Conservation (phyloP, 805 yeast genomes). For the Clavispora vitiphila region DNA sequence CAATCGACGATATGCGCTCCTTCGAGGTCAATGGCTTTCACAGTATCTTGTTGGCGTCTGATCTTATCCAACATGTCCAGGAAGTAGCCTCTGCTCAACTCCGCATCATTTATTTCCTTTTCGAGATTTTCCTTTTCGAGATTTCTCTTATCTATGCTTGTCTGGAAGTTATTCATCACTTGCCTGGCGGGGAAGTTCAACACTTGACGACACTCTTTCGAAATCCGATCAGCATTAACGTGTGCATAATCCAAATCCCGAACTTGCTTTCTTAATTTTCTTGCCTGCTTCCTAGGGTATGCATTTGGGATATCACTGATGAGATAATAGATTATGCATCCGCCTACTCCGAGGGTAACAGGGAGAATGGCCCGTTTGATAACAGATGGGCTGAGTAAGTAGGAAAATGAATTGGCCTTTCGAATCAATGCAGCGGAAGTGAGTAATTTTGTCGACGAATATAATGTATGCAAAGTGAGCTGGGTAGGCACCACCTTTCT, state of each 20-base stretch:
- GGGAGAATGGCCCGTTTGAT: slow-evolving; percentile 53
- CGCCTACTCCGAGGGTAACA: slow-evolving; percentile 42
- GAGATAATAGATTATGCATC: slow-evolving; percentile 56
- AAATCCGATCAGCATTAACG: slow-evolving; percentile 67
- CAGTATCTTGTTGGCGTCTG: slow-evolving; percentile 35
- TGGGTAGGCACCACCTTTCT: slow-evolving; percentile 31
- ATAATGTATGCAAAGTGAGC: slow-evolving; percentile 36
- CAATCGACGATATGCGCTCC: slow-evolving; percentile 37
- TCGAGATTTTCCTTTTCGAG: slow-evolving; percentile 54
- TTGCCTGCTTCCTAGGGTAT: slow-evolving; percentile 75
- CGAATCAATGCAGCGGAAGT: slow-evolving; percentile 40
- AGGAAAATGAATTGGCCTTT: slow-evolving; percentile 31
- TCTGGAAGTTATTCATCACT: slow-evolving; percentile 65
- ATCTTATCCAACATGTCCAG: slow-evolving; percentile 43
- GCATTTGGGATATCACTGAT: slow-evolving; percentile 84
- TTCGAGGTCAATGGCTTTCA: slow-evolving; percentile 43
- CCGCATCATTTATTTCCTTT: slow-evolving; percentile 49
- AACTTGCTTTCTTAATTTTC: slow-evolving; percentile 61
- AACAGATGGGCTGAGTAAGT: slow-evolving; percentile 32
- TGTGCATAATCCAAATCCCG: slow-evolving; percentile 72
- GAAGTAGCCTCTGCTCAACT: slow-evolving; percentile 53
- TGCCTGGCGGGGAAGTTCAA: slow-evolving; percentile 78
- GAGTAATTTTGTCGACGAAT: slow-evolving; percentile 35
- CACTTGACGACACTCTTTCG: slow-evolving; percentile 79
- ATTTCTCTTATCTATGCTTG: slow-evolving; percentile 56